phyloP scores from a whole-genome alignment of 2,329 filamentous ascomycete genomes.

The Monilinia fructicola region DNA sequence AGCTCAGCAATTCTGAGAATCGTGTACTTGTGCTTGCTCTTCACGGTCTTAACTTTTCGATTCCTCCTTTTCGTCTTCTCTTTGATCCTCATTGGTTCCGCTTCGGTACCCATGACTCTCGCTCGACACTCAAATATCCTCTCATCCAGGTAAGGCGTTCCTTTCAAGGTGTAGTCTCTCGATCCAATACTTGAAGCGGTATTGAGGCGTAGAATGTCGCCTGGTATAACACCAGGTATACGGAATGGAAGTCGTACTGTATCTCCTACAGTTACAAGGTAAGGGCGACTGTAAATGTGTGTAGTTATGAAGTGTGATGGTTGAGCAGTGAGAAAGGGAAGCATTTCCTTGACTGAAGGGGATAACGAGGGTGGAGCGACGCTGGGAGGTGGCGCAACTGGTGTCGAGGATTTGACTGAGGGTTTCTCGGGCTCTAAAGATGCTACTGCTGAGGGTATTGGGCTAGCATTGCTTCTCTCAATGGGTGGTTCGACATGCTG shows the following conservation, averaged over 20 bases:
- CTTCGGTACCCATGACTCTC: slow-evolving; percentile 79
- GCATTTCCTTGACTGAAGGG: slow-evolving; percentile 58
- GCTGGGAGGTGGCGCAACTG: slow-evolving; percentile 27
- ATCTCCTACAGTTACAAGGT: slow-evolving; percentile 77
- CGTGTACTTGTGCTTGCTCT: slow-evolving; percentile 90
- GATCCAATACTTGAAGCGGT: slow-evolving; percentile 80
- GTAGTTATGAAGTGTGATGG: slow-evolving; percentile 74
- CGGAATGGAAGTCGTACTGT: slow-evolving; percentile 74
- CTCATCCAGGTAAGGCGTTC: slow-evolving; percentile 78
- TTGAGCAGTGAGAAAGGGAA: slow-evolving; percentile 72
- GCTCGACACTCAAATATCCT: slow-evolving; percentile 81
- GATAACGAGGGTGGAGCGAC: slow-evolving; percentile 45
- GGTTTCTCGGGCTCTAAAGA: slow-evolving; percentile 19
- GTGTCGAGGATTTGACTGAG: slow-evolving; percentile 18
- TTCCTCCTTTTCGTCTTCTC: slow-evolving; percentile 80
- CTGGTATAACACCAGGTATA: slow-evolving; percentile 73
- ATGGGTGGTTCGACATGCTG: slow-evolving; percentile 48
- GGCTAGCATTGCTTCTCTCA: slow-evolving; percentile 20
- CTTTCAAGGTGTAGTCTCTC: slow-evolving; percentile 86
- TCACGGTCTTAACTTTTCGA: slow-evolving; percentile 70
- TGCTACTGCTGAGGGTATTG: slow-evolving; percentile 29
- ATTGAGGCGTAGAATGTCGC: slow-evolving; percentile 85
- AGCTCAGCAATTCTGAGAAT: slow-evolving; percentile 82
- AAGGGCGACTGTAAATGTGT: slow-evolving; percentile 76
- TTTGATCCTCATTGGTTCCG: slow-evolving; percentile 73